Conservation (phyloP, 345 rosid genomes). For the thale cress (Arabidopsis thaliana) region TAIR10.1 NC_003070.9:10228001-10228500, state of each 20-base stretch:
- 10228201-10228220: not conserved
- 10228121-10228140: not conserved
- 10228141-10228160: not conserved
- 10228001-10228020: no score
- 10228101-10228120: not conserved
- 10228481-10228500: not conserved
- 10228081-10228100: not conserved
- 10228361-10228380: not conserved
- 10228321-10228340: not conserved
- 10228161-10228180: not conserved
- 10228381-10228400: not conserved
- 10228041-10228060: not conserved
- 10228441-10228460: not conserved
- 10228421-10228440: not conserved
- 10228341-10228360: not conserved
- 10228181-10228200: constrained; percentile 4
- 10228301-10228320: no score
- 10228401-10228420: not conserved
- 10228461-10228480: not conserved
- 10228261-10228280: not conserved
- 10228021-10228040: not conserved
- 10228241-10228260: not conserved
- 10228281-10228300: not conserved
- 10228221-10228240: not conserved
- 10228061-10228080: not conserved